A percentile compares a stretch with the other conserved stretches of the same genome.
phyloP scores from a whole-genome alignment of 1,284 basidiomycete species.

The Ustilago crameri region DNA sequence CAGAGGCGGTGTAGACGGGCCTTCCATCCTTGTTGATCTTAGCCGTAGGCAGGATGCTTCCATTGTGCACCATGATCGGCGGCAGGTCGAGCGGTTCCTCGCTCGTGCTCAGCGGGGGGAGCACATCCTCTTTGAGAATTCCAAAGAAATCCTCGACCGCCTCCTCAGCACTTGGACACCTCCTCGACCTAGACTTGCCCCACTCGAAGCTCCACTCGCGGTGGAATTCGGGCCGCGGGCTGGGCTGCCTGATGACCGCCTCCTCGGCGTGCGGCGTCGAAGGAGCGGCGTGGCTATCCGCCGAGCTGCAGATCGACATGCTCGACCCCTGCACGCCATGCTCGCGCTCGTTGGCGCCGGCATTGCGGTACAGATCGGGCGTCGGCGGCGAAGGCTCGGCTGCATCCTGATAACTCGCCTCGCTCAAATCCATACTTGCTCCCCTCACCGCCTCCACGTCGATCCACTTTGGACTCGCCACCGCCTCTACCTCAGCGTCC shows the following conservation, averaged over 20 bases:
- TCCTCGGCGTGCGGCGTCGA: slow-evolving; percentile 23
- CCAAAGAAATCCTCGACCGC: slow-evolving; percentile 63
- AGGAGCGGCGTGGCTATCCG: slow-evolving; percentile 42
- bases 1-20: slow-evolving; percentile 5
- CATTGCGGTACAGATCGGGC: slow-evolving; percentile 32
- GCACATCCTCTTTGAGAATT: slow-evolving; percentile 40
- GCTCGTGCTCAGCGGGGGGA: slow-evolving; percentile 50
- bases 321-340: slow-evolving; percentile 27
- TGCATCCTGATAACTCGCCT: slow-evolving; percentile 36
- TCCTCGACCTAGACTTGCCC: slow-evolving; percentile 25
- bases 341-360: slow-evolving; percentile 6
- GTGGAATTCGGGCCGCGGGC: slow-evolving; percentile 57
- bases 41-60: slow-evolving; percentile 23
- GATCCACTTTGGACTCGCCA: slow-evolving; percentile 10
- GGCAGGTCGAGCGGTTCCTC: slow-evolving; percentile 57
- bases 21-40: slow-evolving; percentile 32
- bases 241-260: slow-evolving; percentile 11
- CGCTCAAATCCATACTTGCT: slow-evolving; percentile 37
- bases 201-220: slow-evolving; percentile 59
- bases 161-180: slow-evolving; percentile 4
- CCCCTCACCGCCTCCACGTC: slow-evolving; percentile 9
- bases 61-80: slow-evolving; percentile 49
- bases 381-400: slow-evolving; percentile 38
- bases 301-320: slow-evolving; percentile 33
- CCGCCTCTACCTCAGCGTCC: slow-evolving; percentile 20